phyloP scores from a whole-genome alignment of 2,329 filamentous ascomycete species.

The Metarhizium brunneum region DNA sequence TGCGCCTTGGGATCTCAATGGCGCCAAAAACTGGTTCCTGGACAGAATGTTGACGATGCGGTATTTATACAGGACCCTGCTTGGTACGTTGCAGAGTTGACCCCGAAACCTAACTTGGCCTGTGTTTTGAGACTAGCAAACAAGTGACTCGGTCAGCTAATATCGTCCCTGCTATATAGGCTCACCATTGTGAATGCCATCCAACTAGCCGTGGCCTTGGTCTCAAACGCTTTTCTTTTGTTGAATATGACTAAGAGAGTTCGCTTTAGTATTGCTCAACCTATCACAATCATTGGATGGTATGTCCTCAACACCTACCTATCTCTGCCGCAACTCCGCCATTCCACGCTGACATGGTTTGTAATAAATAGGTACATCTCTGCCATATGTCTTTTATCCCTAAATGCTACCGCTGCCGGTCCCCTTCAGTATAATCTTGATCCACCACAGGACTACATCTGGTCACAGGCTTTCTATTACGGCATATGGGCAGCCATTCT shows the following conservation, averaged over 20 bases:
- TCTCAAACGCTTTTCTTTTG: slow-evolving; percentile 73
- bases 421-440: slow-evolving; percentile 31
- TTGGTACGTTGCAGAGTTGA: slow-evolving; percentile 43
- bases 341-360: neutral
- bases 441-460: slow-evolving; percentile 43
- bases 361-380: slow-evolving; percentile 39
- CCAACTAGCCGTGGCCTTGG: slow-evolving; percentile 65
- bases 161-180: slow-evolving; percentile 35
- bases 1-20: slow-evolving; percentile 76
- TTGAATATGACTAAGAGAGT: slow-evolving; percentile 79
- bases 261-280: slow-evolving; percentile 73
- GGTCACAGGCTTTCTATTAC: slow-evolving; percentile 82
- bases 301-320: slow-evolving; percentile 22
- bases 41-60: slow-evolving; percentile 38
- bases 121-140: neutral
- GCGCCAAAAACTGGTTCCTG: slow-evolving; percentile 49
- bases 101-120: no score
- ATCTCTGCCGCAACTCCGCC: neutral
- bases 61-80: slow-evolving; percentile 53
- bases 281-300: slow-evolving; percentile 78
- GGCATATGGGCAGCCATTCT: slow-evolving; percentile 69
- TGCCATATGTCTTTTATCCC: slow-evolving; percentile 55
- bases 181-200: slow-evolving; percentile 66
- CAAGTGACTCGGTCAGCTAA: neutral
- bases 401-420: slow-evolving; percentile 56